Base-by-base conservation (phyloP, 176 grass and related monocot genomes). In the Thinopyrum elongatum region DNA sequence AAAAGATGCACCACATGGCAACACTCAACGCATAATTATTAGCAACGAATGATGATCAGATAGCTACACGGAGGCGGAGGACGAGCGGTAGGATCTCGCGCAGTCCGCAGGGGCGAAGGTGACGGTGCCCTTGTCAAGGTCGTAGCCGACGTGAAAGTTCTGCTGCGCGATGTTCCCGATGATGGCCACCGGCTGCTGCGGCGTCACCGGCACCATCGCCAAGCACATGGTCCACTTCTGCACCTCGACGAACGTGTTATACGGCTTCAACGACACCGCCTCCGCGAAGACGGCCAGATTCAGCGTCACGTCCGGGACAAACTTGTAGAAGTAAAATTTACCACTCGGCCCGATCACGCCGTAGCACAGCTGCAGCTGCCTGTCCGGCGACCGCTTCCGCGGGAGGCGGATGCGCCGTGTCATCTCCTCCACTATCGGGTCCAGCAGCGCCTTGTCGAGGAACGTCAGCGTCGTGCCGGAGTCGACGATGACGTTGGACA, bases 111-210 rank as follows among this genome's bases (percentile, higher is more conserved):
- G 64, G 10, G 86, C 84, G 67, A 95, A 95, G 23, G 91, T 89
- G 29, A 93, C 60, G 10, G 77, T 87, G 57, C 88, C 31, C 5
- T 22, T 53, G 51, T 85, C 94, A 58, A 95, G 85, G 87, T 95
- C 86, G 38, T 87, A 95, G 5, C 88, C 88, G 27, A 91, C 83
- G 38, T 91, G 94, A 29, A 95, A 68, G 42, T 95, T 91, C 73
- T 87, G 91, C 80, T 93, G 91, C 77, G 90, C 90, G 59, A 93
- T n/a, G 86, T 87, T 93, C 2, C 91, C 91, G 0, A 95, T 62
- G 30, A 95, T 91, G 2, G 86, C 75, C 46, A 87, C 8, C 28
- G 76, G 87, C 31, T 83, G 69, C 53, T 2, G 8, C 11, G 31
- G 76, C 74, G 68, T 25, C 72, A 67, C 41, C 21, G 57, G 16